A percentile compares a stretch with the other conserved stretches of the same genome.
These are phyloP conservation scores for Hebeloma cylindrosporum DNA, from an alignment of 768 basidiomycete genomes.

Conservation along the genomic window DNA sequence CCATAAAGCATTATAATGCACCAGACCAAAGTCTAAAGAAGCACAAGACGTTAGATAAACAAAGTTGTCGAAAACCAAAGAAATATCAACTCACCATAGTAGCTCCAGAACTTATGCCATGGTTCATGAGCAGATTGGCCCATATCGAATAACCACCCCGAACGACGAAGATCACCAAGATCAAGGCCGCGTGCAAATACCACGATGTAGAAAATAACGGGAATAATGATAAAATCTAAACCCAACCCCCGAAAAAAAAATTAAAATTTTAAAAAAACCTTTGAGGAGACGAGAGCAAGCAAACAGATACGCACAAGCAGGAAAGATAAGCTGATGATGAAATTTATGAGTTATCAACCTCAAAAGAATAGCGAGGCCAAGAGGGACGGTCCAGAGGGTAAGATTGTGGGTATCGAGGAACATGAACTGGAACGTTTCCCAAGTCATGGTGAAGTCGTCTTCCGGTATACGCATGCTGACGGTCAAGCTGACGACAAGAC, in stretches of 20 bases:
- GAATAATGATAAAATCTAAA: slow-evolving; percentile 79
- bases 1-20: slow-evolving; percentile 69
- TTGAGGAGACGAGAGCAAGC: background rate
- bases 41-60: slow-evolving; percentile 52
- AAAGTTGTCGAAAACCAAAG: slow-evolving; percentile 1
- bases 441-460: slow-evolving; percentile 68
- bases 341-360: slow-evolving; percentile 76
- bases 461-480: slow-evolving; percentile 83
- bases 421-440: slow-evolving; percentile 66
- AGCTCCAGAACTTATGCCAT: slow-evolving; percentile 88
- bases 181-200: slow-evolving; percentile 63
- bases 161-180: slow-evolving; percentile 54
- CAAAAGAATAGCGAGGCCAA: slow-evolving; percentile 73
- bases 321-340: slow-evolving; percentile 91
- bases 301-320: slow-evolving; percentile 58
- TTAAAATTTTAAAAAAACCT: background rate
- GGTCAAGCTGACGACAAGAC: slow-evolving; percentile 54
- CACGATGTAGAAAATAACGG: slow-evolving; percentile 80
- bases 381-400: slow-evolving; percentile 76
- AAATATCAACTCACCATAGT: slow-evolving; percentile 58
- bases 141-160: slow-evolving; percentile 89
- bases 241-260: background rate
- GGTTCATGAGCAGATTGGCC: slow-evolving; percentile 33
- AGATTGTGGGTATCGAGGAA: slow-evolving; percentile 64
- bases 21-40: slow-evolving; percentile 26